Conservation (phyloP, 225 moss, liverwort and hornwort genomes). For the Physcomitrellopsis africana region DNA sequence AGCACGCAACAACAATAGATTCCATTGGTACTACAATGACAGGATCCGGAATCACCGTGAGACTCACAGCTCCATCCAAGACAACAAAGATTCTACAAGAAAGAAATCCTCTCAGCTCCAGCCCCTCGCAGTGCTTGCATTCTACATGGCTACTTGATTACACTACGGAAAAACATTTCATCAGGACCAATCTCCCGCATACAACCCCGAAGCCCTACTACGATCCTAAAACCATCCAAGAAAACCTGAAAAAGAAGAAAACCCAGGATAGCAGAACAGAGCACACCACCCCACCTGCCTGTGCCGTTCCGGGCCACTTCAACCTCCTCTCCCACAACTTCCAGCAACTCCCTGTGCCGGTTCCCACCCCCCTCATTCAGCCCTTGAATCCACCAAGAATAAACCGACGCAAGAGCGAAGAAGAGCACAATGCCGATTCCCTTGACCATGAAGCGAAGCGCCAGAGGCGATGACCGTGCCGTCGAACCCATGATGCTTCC, state of each 20-base stretch:
- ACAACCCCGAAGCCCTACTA: constrained; percentile 15
- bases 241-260: not conserved
- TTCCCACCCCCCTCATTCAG: not conserved
- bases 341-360: constrained; percentile 36
- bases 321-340: constrained; percentile 8
- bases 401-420: constrained; percentile 44
- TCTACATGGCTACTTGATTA: not conserved
- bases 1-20: not conserved
- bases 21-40: not conserved
- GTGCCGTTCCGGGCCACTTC: constrained; percentile 20
- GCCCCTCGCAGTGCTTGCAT: not conserved
- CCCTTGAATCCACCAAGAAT: constrained; percentile 42
- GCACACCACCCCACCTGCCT: constrained; percentile 24
- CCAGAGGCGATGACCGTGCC: constrained; percentile 21
- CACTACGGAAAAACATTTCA: not conserved
- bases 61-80: not conserved
- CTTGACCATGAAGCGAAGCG: constrained; percentile 48
- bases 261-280: not conserved
- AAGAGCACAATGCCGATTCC: constrained; percentile 47
- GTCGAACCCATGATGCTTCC: constrained; percentile 25
- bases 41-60: not conserved
- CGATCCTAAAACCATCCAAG: not conserved
- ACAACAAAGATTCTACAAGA: not conserved
- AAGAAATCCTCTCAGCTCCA: not conserved
- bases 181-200: not conserved